Evolutionary conservation across 192 early-diverging fungal genomes (phyloP).

Genomic region (Diversispora eburnea): DNA sequence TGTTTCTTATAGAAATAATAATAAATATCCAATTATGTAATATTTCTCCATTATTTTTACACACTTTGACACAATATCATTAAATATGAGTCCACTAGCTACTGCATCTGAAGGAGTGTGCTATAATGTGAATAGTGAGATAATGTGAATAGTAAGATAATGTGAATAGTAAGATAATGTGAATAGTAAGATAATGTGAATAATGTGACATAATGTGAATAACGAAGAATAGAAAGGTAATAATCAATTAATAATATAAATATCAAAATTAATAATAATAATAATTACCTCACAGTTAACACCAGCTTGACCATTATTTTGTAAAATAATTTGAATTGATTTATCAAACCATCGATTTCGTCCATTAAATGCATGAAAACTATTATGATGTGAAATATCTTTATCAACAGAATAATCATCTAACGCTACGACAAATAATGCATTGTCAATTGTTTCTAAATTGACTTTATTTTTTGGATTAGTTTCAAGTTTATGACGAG

Average conservation of each 20-base stretch:
- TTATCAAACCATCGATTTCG: slow-evolving; percentile 98
- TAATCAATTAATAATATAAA: not conserved
- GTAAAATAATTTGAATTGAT: slow-evolving; percentile 81
- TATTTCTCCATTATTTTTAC: slow-evolving; percentile 2
- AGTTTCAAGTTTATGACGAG: slow-evolving; percentile 34
- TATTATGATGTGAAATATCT: slow-evolving; percentile 64
- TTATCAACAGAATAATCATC: slow-evolving; percentile 68
- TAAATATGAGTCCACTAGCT: slow-evolving; percentile 76
- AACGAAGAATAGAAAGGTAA: not conserved
- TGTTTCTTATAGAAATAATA: no score
- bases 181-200: no score
- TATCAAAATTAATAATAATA: no score
- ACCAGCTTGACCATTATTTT: slow-evolving; percentile 81
- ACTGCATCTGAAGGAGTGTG: slow-evolving; percentile 93
- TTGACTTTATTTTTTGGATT: slow-evolving; percentile 41
- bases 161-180: no score
- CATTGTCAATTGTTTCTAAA: slow-evolving; percentile 62
- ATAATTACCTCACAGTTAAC: slow-evolving; percentile 81
- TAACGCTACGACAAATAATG: slow-evolving; percentile 85
- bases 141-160: not conserved
- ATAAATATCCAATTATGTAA: not conserved
- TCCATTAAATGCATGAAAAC: slow-evolving; percentile 75
- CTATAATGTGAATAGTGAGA: slow-evolving; percentile 28
- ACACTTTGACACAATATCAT: slow-evolving; percentile 66
- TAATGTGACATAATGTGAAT: no score